Base-by-base conservation (phyloP, 192 early-diverging fungal species). In the Coemansia sp. region DNA sequence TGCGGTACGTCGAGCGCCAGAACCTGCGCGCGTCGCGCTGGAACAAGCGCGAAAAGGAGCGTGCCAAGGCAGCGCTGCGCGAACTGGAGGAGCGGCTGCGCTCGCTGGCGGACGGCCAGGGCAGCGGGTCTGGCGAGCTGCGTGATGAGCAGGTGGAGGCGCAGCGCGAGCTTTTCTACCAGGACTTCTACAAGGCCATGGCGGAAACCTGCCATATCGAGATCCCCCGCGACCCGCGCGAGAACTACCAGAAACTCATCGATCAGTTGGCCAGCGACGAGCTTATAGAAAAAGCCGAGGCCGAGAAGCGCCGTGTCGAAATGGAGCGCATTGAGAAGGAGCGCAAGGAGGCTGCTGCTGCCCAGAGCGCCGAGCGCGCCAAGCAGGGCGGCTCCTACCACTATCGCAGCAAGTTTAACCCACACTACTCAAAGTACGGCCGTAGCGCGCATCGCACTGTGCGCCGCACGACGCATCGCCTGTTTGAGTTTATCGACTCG, bases 401-500 rank as follows among this genome's bases (percentile, higher is more conserved):
- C 11, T 53, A 48, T 54, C 66, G 58, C 20, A 26, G 19, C 20
- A 55, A 44, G 34, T 61, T 43, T 38, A 69, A 41, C 66, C 33
- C 30, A 14, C 33, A 20, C 26, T 56, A 55, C 33, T 20, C 19
- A 8, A 45, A 45, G 27, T 37, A 19, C 38, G 41, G 18, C 36
- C 38, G 40, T 17, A 38, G 50, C 44, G 51, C 17, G 24, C 39
- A 52, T 34, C 57, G 54, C 11, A 10, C 40, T 9, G 48, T 24
- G 15, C 39, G 53, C 1, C 46, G 41, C 2, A 38, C 49, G 25
- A 69, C 33, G 14, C 51, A 65, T 9, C 50, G 70, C 18, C 41
- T 73, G 59, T 73, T 73, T 58, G 70, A 54, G 45, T 73, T 73
- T 73, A 51, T 62, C 10, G 62, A 60, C 17, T 32, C 30, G 11